Conservation (phyloP, 495 filamentous ascomycete species). For the Lineolata rhizophorae region DNA sequence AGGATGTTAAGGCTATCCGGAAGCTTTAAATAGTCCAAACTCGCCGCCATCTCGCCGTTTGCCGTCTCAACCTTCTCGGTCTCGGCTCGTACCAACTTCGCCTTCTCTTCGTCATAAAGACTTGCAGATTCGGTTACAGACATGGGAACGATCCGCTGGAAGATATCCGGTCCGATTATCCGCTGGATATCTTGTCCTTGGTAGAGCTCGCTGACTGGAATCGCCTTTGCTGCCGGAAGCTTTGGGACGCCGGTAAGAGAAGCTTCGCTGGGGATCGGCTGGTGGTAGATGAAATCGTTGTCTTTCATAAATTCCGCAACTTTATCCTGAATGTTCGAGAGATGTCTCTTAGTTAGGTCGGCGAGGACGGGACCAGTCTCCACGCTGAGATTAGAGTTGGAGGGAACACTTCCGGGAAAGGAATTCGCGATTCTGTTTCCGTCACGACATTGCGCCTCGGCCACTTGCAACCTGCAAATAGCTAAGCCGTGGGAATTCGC, state of each 20-base stretch:
- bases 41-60: slow-evolving; percentile 87
- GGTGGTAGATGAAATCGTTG: slow-evolving; percentile 97
- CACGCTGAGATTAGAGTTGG: slow-evolving; percentile 61
- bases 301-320: slow-evolving; percentile 60
- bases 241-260: slow-evolving; percentile 64
- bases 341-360: slow-evolving; percentile 66
- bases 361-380: slow-evolving; percentile 53
- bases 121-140: slow-evolving; percentile 92
- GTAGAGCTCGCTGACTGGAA: slow-evolving; percentile 90
- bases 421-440: slow-evolving; percentile 54
- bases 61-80: slow-evolving; percentile 79
- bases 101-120: slow-evolving; percentile 95
- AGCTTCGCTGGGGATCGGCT: slow-evolving; percentile 68
- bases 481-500: slow-evolving; percentile 71
- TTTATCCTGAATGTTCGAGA: slow-evolving; percentile 58
- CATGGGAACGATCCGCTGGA: slow-evolving; percentile 90
- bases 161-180: slow-evolving; percentile 93
- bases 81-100: slow-evolving; percentile 83
- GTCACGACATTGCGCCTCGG: slow-evolving; percentile 52
- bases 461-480: slow-evolving; percentile 61
- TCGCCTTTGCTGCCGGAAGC: slow-evolving; percentile 90
- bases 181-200: slow-evolving; percentile 90
- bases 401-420: slow-evolving; percentile 59
- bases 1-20: slow-evolving; percentile 75
- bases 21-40: slow-evolving; percentile 79